phyloP scores from a whole-genome alignment of 2,329 filamentous ascomycete genomes.

The Fusarium denticulatum region DNA sequence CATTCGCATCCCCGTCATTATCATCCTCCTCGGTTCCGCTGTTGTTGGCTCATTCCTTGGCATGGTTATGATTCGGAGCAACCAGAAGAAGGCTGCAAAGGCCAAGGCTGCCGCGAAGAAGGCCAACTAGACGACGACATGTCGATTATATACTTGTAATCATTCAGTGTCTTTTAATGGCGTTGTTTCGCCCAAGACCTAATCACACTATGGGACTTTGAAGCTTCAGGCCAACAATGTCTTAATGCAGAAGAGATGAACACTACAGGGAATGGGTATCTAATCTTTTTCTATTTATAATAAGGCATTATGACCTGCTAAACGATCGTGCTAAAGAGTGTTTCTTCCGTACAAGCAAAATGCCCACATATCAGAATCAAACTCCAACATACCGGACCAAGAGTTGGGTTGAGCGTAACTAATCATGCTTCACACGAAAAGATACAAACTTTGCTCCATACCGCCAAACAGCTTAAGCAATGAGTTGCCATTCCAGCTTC shows the following conservation, averaged over 20 bases:
- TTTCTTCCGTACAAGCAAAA: conserved; percentile 43
- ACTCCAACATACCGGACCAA: conserved; percentile 39
- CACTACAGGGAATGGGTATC: conserved; percentile 46
- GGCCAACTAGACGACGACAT: conserved; percentile 70
- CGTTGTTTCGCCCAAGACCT: conserved; percentile 20
- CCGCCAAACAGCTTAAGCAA: conserved; percentile 24
- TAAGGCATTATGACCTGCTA: conserved; percentile 35
- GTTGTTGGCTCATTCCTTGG: conserved; percentile 96
- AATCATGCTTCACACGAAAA: conserved; percentile 22
- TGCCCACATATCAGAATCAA: conserved; percentile 45
- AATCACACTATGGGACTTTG: conserved; percentile 25
- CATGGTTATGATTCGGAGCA: conserved; percentile 98
- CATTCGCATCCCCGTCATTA: conserved; percentile 96
- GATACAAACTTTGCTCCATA: conserved; percentile 21
- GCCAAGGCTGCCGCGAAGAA: conserved; percentile 85
- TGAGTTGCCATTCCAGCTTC: conserved; percentile 15
- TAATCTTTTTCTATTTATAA: conserved; percentile 51
- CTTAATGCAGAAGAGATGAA: conserved; percentile 19
- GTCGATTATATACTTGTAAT: conserved; percentile 38
- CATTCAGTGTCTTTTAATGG: conserved; percentile 24
- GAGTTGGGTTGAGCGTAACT: conserved; percentile 31
- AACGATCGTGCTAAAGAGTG: conserved; percentile 42
- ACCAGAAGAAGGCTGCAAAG: conserved; percentile 96
- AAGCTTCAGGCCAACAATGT: conserved; percentile 4
- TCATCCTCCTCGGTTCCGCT: conserved; percentile 89